Evolutionary conservation across 768 basidiomycete species (phyloP), one percentile per base, ranked within the genome.

Genomic region (Austroboletus eburneus): DNA sequence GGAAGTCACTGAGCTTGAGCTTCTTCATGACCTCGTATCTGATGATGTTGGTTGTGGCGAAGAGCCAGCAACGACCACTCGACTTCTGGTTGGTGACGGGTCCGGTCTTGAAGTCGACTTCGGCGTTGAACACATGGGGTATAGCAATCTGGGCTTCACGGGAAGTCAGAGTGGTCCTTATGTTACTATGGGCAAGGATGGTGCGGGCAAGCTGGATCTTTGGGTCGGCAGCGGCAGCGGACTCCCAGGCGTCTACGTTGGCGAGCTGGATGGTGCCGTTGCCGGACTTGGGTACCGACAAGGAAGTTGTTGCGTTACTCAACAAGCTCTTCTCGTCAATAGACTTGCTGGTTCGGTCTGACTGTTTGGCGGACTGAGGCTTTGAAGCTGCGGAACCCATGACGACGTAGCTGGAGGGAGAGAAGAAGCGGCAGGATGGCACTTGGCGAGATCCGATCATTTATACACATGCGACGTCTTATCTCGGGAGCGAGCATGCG

Each of bases 31-130:
- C 74, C 42, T 82, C 78, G 68, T 89, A 87, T 35, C 93, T 76
- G 49, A 92, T 72, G 21, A 91, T 78, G 65, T 91, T 91, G 51
- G 91, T 93, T 7, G 90, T 88, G 2, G 93, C 89, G 64, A 97
- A 97, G 8, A 96, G 74, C 94, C 95, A 98, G 72, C 94, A 98
- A 39, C 94, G 74, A 1, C 94, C 94, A 47, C 85, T 88, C 61
- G 76, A 81, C 70, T 83, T 87, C 78, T 95, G 92, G 67, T 86
- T 79, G 12, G 91, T 93, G 52, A 93, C 72, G 9, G 91, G 91
- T 2, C 76, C 79, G 2, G 91, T 83, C 73, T 88, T 87, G 69
- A 86, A 85, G 45, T 84, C 85, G 18, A 96, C 60, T 51, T 80
- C 72, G 55, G 81, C 75, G 65, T 92, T 94, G 75, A 94, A 96